Conservation (phyloP, 306 rosid genomes). For the Chamaecrista fasciculata region DNA sequence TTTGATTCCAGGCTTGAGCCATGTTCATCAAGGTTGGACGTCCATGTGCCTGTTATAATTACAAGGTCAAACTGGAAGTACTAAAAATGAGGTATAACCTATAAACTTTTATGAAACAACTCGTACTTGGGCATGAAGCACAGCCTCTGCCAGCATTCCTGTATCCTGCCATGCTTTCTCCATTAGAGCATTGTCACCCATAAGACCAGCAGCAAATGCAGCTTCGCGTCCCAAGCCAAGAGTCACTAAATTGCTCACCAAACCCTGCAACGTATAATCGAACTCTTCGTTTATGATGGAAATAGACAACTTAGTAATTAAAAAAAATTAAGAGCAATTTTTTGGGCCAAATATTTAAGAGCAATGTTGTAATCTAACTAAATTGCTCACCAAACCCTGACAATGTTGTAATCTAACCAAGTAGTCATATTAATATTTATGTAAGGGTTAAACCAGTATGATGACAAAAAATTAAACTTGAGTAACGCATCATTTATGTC, state of each 20-base stretch:
- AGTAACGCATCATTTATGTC: neutral
- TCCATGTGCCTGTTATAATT: constrained; percentile 80
- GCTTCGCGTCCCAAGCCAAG: constrained; percentile 97
- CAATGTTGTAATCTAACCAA: neutral
- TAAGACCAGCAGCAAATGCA: constrained; percentile 87
- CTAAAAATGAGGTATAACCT: constrained; percentile 18
- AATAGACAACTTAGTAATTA: too few species aligned
- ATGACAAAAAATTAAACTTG: neutral
- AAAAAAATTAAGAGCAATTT: too few species aligned
- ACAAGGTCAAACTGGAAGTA: constrained; percentile 33
- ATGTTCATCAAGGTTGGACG: constrained; percentile 86
- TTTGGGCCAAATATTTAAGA: too few species aligned
- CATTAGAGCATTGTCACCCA: constrained; percentile 96
- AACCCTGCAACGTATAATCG: constrained; percentile 57
- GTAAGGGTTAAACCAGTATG: neutral
- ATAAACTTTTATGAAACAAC: constrained; percentile 2
- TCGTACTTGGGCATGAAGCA: constrained; percentile 94
- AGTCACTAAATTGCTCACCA: constrained; percentile 72
- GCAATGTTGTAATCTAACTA: too few species aligned
- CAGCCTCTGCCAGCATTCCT: constrained; percentile 98
- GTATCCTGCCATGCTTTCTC: constrained; percentile 99
- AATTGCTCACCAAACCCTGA: too few species aligned
- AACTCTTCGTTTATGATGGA: neutral
- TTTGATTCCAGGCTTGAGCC: constrained; percentile 88
- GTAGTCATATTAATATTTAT: neutral